Evolutionary conservation across 257 asterid genomes (phyloP), one percentile per base, ranked within the genome.

Genomic region (Verbena officinalis): DNA sequence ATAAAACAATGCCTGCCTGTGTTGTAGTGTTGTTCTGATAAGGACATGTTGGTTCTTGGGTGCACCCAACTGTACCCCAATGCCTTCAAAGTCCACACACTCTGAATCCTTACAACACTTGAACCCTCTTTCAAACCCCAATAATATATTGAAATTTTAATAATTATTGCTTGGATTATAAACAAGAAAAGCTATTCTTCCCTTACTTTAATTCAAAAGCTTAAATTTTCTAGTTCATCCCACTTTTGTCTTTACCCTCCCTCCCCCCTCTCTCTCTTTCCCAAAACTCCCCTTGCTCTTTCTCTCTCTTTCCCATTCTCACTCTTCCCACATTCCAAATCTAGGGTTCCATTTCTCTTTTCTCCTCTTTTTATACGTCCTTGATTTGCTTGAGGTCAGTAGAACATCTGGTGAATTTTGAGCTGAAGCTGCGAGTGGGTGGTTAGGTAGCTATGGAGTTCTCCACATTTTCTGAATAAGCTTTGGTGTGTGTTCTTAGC

Each of bases 191-290:
- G 69, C 60, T 16, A 52, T 53, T 7, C 10, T 24, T 60, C 71
- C 51, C 69, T 42, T 63, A 46, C 90, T 81, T 88, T 80, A 77
- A 76, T 78, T 75, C 78, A 75, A 81, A 81, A 78, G 83, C 82
- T 80, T 84, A 62, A 63, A 24, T 70, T 81, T 83, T 66, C 81
- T 62, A 78, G 69, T 83, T 75, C 80, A 57, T 78, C 78, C 65
- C 79, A 80, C 94, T 82, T 84, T 89, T 87, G 95, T 89, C 91
- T 79, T 92, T 76, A 70, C 75, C 83, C 81, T 75, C 73, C 75
- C 76, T 62, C 80, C 76, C 46, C 85, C 81, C 81, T 75, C 73
- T 74, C 76, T 62, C 80, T 51, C 85, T 80, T 75, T 75, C 74
- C 73, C 77, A 38, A 70, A 78, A 65, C 77, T 70, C 67, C 55